phyloP scores from a whole-genome alignment of 192 early-diverging fungal species.

The Coemansia sp. region DNA sequence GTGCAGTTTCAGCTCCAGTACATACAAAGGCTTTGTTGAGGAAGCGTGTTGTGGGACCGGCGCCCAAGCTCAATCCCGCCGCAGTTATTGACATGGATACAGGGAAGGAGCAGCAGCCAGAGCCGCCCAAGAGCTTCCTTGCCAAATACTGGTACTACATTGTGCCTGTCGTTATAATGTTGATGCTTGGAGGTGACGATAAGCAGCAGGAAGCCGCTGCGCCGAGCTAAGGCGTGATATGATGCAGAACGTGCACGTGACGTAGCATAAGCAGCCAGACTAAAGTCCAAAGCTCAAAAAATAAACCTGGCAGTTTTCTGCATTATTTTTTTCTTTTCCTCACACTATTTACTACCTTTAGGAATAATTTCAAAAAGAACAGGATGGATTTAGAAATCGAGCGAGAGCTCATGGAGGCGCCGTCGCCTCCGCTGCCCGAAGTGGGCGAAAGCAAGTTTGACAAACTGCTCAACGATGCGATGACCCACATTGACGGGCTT shows the following conservation, averaged over 20 bases:
- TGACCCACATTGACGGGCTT: slow-evolving; percentile 38
- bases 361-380: not conserved
- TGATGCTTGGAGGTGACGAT: slow-evolving; percentile 48
- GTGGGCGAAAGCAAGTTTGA: slow-evolving; percentile 40
- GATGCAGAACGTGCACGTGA: slow-evolving; percentile 5
- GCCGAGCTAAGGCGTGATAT: slow-evolving; percentile 11
- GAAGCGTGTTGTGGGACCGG: slow-evolving; percentile 22
- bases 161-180: slow-evolving; percentile 52
- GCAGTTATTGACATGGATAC: slow-evolving; percentile 32
- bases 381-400: slow-evolving; percentile 35
- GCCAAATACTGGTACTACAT: slow-evolving; percentile 64
- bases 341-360: not conserved
- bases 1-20: slow-evolving; percentile 1
- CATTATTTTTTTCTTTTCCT: not conserved
- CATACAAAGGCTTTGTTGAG: slow-evolving; percentile 24
- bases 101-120: slow-evolving; percentile 48
- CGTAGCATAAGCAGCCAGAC: slow-evolving; percentile 1
- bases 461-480: slow-evolving; percentile 43
- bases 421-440: slow-evolving; percentile 12
- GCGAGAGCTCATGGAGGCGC: slow-evolving; percentile 25
- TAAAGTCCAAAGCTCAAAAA: not conserved
- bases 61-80: slow-evolving; percentile 32
- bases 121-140: slow-evolving; percentile 56
- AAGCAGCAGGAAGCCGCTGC: slow-evolving; percentile 46
- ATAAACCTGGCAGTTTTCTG: not conserved